phyloP scores from a whole-genome alignment of 2,329 filamentous ascomycete species.

The Ophiosphaerella korrae region DNA sequence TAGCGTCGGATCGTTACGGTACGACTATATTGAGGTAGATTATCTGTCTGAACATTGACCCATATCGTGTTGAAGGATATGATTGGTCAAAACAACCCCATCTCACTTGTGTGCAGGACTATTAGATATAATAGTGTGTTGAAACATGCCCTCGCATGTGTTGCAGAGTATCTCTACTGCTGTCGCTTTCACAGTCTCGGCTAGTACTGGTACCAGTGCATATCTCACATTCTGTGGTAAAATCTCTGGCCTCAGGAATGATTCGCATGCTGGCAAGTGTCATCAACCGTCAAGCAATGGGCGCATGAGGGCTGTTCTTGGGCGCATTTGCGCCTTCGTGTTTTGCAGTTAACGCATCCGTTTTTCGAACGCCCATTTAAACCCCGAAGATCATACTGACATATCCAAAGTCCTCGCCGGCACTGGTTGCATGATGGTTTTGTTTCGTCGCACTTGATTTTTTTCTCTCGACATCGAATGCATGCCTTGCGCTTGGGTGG shows the following conservation, averaged over 20 bases:
- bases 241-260: slow-evolving; percentile 14
- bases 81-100: no score
- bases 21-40: no score
- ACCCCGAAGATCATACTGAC: slow-evolving; percentile 27
- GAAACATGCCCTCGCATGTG: no score
- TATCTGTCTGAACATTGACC: no score
- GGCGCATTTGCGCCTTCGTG: slow-evolving; percentile 37
- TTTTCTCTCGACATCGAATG: slow-evolving; percentile 31
- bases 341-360: slow-evolving; percentile 37
- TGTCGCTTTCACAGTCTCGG: no score
- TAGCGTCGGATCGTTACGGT: no score
- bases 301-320: slow-evolving; percentile 39
- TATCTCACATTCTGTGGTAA: no score
- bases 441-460: slow-evolving; percentile 38
- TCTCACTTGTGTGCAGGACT: no score
- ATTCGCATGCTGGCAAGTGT: slow-evolving; percentile 35
- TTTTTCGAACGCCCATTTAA: slow-evolving; percentile 35
- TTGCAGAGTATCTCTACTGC: no score
- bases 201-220: no score
- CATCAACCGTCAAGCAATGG: slow-evolving; percentile 34
- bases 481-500: slow-evolving; percentile 22
- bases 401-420: slow-evolving; percentile 33
- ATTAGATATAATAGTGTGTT: no score
- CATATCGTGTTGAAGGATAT: no score
- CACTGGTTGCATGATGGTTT: slow-evolving; percentile 45